Percentiles rank a stretch among this genome's conserved stretches.
phyloP scores from a whole-genome alignment of 2,329 filamentous ascomycete genomes.

The Talaromyces atroroseus region DNA sequence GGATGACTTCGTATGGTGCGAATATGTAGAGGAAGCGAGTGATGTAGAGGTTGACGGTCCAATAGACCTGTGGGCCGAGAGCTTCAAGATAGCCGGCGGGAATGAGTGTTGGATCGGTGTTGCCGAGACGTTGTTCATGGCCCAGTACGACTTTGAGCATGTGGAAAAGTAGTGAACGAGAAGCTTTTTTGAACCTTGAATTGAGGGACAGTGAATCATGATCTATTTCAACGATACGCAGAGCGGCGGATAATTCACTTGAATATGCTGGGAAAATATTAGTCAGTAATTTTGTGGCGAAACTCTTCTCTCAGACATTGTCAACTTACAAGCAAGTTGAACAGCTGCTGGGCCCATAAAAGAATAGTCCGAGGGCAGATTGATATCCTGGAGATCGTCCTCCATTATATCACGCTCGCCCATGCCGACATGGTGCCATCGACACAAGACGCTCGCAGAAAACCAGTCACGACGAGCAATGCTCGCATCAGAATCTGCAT shows the following conservation, averaged over 20 bases:
- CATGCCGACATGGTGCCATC: conserved; percentile 39
- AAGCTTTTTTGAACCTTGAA: conserved; percentile 11
- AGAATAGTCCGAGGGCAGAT: conserved; percentile 34
- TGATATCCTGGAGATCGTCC: conserved; percentile 29
- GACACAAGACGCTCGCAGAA: conserved; percentile 33
- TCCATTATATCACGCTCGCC: conserved; percentile 35
- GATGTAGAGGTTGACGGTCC: conserved; percentile 37
- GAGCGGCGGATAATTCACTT: conserved; percentile 10
- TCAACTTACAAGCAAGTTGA: conserved; percentile 35
- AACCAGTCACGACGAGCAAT: conserved; percentile 38
- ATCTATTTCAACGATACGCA: conserved; percentile 13
- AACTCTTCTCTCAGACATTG: not conserved
- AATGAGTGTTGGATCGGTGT: conserved; percentile 3
- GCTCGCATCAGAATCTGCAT: conserved; percentile 37
- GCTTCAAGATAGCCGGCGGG: conserved; percentile 27
- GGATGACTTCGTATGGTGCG: conserved; percentile 38
- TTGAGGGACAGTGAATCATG: conserved; percentile 10
- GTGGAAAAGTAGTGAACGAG: conserved; percentile 12
- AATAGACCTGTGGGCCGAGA: conserved; percentile 38
- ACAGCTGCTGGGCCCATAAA: conserved; percentile 31
- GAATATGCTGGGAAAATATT: conserved; percentile 8
- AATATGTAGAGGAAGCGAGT: conserved; percentile 40
- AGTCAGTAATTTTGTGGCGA: not conserved
- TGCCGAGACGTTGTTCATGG: conserved; percentile 9
- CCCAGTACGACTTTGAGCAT: conserved; percentile 3